Evolutionary conservation across 2,329 filamentous ascomycete species (phyloP), one percentile per base, ranked within the genome.

Genomic region (Penicillium sclerotigenum): DNA sequence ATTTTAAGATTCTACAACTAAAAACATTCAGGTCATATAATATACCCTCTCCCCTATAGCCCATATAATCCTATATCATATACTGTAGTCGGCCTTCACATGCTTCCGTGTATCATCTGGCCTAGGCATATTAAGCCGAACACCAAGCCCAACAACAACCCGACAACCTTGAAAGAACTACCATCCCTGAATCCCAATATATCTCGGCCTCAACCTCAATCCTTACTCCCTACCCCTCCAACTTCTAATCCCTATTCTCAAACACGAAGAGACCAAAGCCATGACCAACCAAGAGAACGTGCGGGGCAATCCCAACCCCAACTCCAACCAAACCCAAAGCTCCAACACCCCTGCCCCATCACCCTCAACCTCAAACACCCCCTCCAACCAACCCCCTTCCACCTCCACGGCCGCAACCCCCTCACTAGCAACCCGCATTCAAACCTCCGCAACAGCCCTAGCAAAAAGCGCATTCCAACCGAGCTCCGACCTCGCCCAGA

Each of bases 381-480:
- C 26, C 16, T 29, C 38, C 18, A 20, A 18, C 6, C 24, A 42
- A 42, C 16, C 40, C 40, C 46, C 29, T 13, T 13, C 47, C 20
- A 34, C n/a, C 26, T 33, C 31, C 31, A 3, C 31, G 9, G 10
- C 34, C 38, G 5, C 37, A 6, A 24, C 47, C 28, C 13, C 58
- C n/a, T 70, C 68, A 8, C 53, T 74, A 11, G 52, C 68, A 48
- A 49, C 37, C 45, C 63, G 64, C 48, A 62, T 70, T 54, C 66
- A 70, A 56, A 63, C 67, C 55, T 77, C 74, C 18, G 74, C 74
- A 49, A 64, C 61, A n/a, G 62, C 62, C 5, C 64, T 76, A 29
- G 60, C 71, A 24, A 67, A 65, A 14, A 68, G 63, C 56, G 59
- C 67, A 18, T 65, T 76, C 40, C 55, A 61, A 29, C 55, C 59